These are phyloP conservation scores for Zelopaecilomyces penicillatus DNA, from an alignment of 2,329 filamentous ascomycete species.

Conservation along the genomic window DNA sequence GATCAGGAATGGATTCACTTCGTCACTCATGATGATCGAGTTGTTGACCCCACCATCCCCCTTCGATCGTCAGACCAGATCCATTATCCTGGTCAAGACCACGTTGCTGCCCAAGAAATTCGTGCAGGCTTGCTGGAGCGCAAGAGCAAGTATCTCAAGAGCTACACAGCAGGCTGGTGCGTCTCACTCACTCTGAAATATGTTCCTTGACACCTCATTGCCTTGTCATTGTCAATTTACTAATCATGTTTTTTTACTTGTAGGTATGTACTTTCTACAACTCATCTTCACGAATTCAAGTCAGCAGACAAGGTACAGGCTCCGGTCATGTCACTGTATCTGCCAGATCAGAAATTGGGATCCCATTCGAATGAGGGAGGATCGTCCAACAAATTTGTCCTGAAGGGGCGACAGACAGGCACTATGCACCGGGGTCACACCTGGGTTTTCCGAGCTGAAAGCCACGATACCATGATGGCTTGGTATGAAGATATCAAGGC, in stretches of 20 bases:
- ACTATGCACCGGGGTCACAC: slow-evolving; percentile 77
- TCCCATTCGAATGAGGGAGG: slow-evolving; percentile 77
- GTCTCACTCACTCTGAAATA: slow-evolving; percentile 18
- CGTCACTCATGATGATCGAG: slow-evolving; percentile 70
- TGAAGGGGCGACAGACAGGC: slow-evolving; percentile 92
- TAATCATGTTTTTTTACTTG: background rate
- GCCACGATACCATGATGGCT: slow-evolving; percentile 89
- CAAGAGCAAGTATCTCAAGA: slow-evolving; percentile 98
- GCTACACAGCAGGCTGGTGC: slow-evolving; percentile 90
- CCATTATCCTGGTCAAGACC: slow-evolving; percentile 82
- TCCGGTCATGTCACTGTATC: slow-evolving; percentile 91
- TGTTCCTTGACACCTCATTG: background rate
- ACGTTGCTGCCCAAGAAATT: slow-evolving; percentile 74
- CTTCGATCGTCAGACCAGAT: slow-evolving; percentile 74
- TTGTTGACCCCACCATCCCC: slow-evolving; percentile 77
- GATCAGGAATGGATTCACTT: slow-evolving; percentile 87
- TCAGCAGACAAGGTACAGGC: slow-evolving; percentile 89
- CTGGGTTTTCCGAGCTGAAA: slow-evolving; percentile 64
- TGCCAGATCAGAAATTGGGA: slow-evolving; percentile 90
- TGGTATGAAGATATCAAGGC: slow-evolving; percentile 92
- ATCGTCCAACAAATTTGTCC: slow-evolving; percentile 92
- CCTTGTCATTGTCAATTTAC: background rate
- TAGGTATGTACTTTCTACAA: slow-evolving; percentile 93
- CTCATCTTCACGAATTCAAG: slow-evolving; percentile 97
- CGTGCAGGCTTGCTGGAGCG: slow-evolving; percentile 86